Conservation (phyloP, 208 protist species). For the Leishmania major region DNA sequence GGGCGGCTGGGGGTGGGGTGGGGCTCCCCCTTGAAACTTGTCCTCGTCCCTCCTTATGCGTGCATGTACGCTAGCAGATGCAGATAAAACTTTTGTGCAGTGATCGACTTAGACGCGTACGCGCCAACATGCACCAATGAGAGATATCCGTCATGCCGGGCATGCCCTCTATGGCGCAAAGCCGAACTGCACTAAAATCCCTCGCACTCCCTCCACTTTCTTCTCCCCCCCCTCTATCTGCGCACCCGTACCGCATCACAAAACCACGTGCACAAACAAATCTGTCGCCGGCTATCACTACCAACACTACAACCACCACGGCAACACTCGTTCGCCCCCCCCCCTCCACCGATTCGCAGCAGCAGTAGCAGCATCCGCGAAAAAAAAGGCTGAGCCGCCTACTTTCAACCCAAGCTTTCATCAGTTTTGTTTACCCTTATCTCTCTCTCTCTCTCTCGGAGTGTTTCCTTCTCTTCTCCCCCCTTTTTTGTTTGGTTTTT, state of each 20-base stretch:
- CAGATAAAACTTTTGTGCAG: not conserved
- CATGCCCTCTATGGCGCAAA: not conserved
- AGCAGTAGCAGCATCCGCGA: not conserved
- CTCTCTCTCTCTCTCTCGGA: conserved; percentile 5
- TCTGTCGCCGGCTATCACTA: not conserved
- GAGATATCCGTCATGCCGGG: not conserved
- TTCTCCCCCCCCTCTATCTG: not conserved
- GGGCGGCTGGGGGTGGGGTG: not conserved
- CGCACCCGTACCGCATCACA: not conserved
- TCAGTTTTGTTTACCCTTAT: conserved; percentile 13
- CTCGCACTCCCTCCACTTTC: not conserved
- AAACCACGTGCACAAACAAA: not conserved
- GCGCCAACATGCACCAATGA: not conserved
- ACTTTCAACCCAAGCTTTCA: conserved; percentile 9
- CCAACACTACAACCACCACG: not conserved
- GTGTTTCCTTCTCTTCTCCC: not conserved
- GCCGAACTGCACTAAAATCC: not conserved
- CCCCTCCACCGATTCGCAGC: not conserved
- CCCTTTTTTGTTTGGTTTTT: conserved; percentile 2
- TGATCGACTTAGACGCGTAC: not conserved
- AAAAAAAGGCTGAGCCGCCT: not conserved
- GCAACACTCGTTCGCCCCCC: not conserved
- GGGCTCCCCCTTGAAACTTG: not conserved
- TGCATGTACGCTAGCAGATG: not conserved
- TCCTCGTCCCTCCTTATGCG: not conserved